Conservation (phyloP, 441 rosid species). For the Eutrema salsugineum region DNA sequence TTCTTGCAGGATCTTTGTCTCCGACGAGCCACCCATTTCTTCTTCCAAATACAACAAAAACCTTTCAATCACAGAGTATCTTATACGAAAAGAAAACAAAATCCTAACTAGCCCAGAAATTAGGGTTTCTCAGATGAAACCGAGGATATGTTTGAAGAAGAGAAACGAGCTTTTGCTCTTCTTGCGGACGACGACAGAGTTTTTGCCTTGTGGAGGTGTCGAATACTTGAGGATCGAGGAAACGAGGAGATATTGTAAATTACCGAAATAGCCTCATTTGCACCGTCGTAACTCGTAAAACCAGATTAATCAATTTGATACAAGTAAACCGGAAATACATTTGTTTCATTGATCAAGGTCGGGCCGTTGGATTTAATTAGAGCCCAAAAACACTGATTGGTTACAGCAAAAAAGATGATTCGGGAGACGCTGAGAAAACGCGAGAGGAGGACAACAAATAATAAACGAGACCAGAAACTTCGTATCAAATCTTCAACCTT, state of each 20-base stretch:
- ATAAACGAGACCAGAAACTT: slow-evolving; percentile 24
- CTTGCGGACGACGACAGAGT: slow-evolving; percentile 26
- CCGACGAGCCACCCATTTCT: slow-evolving; percentile 44
- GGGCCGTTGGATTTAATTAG: background rate
- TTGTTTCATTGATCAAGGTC: background rate
- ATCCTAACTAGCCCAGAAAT: background rate
- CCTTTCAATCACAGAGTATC: background rate
- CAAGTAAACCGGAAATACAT: too few species aligned
- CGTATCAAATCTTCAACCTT: slow-evolving; percentile 30
- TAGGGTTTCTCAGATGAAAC: background rate
- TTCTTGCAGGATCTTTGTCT: slow-evolving; percentile 75
- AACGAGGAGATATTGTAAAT: background rate
- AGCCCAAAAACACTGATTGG: background rate
- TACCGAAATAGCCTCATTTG: slow-evolving; percentile 10
- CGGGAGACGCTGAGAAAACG: slow-evolving; percentile 18
- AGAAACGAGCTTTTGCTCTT: background rate
- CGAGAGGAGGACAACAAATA: background rate
- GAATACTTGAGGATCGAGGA: slow-evolving; percentile 16
- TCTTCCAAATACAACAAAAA: background rate
- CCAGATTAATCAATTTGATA: background rate
- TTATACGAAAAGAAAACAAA: background rate
- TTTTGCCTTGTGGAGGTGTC: background rate
- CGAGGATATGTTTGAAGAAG: background rate
- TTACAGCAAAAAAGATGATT: background rate
- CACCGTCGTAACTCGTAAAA: slow-evolving; percentile 3